Percentiles rank a stretch among this genome's conserved stretches.
Evolutionary conservation across 2,329 filamentous ascomycete species (phyloP).

Genomic region (Chrysoporthe austroafricana): DNA sequence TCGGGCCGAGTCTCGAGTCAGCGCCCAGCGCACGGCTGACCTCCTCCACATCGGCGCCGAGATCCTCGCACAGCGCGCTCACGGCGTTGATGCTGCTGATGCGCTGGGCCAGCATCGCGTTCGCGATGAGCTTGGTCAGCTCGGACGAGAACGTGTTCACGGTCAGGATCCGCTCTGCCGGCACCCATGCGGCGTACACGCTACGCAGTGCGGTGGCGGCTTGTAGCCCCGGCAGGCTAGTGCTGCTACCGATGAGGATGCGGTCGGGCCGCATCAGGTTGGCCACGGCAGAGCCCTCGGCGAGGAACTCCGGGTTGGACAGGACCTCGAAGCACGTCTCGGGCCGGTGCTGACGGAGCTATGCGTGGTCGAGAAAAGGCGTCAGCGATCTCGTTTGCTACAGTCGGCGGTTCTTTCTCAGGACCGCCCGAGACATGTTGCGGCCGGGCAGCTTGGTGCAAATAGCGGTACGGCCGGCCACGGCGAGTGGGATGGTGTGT

Average conservation of each 20-base stretch:
- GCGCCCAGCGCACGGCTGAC: slow-evolving; percentile 58
- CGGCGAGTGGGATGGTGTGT: background rate
- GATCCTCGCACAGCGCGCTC: slow-evolving; percentile 63
- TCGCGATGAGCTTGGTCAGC: slow-evolving; percentile 64
- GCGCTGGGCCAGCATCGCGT: slow-evolving; percentile 66
- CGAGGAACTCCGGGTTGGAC: slow-evolving; percentile 67
- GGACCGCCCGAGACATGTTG: slow-evolving; percentile 21
- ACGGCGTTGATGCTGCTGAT: slow-evolving; percentile 68
- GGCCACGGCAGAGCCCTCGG: slow-evolving; percentile 63
- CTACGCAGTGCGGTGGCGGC: slow-evolving; percentile 55
- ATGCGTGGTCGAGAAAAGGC: background rate
- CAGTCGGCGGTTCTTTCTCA: background rate
- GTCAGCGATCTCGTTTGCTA: background rate
- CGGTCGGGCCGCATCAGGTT: slow-evolving; percentile 62
- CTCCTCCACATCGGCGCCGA: slow-evolving; percentile 61
- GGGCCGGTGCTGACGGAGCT: slow-evolving; percentile 43
- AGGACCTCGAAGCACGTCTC: slow-evolving; percentile 60
- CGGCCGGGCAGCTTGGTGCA: slow-evolving; percentile 1
- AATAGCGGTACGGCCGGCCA: background rate
- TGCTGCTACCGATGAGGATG: slow-evolving; percentile 62
- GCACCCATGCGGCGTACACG: slow-evolving; percentile 62
- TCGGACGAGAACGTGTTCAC: slow-evolving; percentile 66
- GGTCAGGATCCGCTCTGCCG: slow-evolving; percentile 55
- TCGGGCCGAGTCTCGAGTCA: slow-evolving; percentile 59
- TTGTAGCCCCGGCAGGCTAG: slow-evolving; percentile 48